A percentile compares a stretch with the other conserved stretches of the same genome.
Conservation (phyloP, 495 filamentous ascomycete genomes). For the Penicillium waksmanii region DNA sequence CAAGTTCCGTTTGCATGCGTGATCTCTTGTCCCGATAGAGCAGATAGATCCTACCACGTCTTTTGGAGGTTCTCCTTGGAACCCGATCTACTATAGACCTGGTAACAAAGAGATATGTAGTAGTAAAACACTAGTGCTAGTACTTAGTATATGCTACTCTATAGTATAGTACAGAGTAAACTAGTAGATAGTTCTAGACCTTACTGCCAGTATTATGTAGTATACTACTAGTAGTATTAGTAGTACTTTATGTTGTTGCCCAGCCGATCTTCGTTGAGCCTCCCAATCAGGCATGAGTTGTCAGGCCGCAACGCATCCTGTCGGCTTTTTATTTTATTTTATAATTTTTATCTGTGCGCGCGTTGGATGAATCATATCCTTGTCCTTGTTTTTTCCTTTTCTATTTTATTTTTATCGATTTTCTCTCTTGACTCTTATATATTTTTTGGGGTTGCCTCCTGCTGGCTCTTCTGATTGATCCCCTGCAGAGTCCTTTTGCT, state of each 20-base stretch:
- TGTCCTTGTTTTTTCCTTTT: conserved; percentile 8
- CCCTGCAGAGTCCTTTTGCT: conserved; percentile 36
- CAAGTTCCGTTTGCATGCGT: no score
- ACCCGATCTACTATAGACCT: no score
- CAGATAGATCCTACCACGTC: no score
- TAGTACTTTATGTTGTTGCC: conserved; percentile 2
- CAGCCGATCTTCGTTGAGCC: conserved; percentile 10
- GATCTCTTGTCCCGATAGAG: no score
- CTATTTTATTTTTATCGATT: not conserved
- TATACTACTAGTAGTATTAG: no score
- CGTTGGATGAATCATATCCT: conserved; percentile 34
- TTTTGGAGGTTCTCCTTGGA: no score
- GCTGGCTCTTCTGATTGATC: conserved; percentile 20
- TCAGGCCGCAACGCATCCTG: conserved; percentile 38
- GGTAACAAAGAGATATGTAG: no score
- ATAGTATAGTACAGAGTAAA: no score
- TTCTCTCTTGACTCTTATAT: conserved; percentile 9
- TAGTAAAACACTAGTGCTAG: no score
- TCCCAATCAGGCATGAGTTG: conserved; percentile 36
- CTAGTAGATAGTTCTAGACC: no score
- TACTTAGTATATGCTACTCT: no score
- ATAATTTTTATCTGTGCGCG: conserved; percentile 31
- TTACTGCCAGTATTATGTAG: no score
- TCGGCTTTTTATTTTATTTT: conserved; percentile 20
- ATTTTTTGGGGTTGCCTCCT: conserved; percentile 4